These are phyloP conservation scores for Suillus alpinus DNA, from an alignment of 768 basidiomycete genomes.

Conservation along the genomic window DNA sequence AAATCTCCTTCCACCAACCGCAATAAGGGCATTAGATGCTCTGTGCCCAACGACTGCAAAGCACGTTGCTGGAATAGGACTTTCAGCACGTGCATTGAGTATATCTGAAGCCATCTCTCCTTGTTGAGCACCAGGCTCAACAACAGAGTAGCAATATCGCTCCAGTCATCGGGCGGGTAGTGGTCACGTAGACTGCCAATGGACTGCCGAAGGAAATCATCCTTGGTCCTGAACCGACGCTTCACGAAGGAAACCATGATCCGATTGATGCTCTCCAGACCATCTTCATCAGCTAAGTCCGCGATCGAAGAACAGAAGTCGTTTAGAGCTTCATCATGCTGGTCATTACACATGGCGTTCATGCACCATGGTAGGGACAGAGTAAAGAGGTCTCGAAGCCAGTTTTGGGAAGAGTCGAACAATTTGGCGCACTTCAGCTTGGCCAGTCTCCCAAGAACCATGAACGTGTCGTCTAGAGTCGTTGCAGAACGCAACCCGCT, in stretches of 20 bases:
- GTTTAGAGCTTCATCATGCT: conserved; percentile 55
- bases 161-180: conserved; percentile 72
- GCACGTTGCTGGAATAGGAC: conserved; percentile 82
- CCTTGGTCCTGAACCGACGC: conserved; percentile 83
- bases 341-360: conserved; percentile 68
- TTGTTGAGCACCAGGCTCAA: conserved; percentile 83
- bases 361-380: conserved; percentile 86
- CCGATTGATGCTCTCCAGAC: conserved; percentile 74
- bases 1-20: conserved; percentile 87
- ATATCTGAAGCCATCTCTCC: conserved; percentile 77
- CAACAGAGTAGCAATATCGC: conserved; percentile 81
- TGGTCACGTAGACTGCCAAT: conserved; percentile 83
- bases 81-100: conserved; percentile 86
- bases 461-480: conserved; percentile 66
- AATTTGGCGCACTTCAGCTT: conserved; percentile 60
- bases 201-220: conserved; percentile 91
- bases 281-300: conserved; percentile 66
- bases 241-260: conserved; percentile 91
- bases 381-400: conserved; percentile 81
- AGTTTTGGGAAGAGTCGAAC: conserved; percentile 67
- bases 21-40: conserved; percentile 87
- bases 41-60: conserved; percentile 73
- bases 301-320: conserved; percentile 75
- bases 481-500: conserved; percentile 77
- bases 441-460: conserved; percentile 60